phyloP scores from a whole-genome alignment of 768 basidiomycete genomes.

The Mycena capillaripes region DNA sequence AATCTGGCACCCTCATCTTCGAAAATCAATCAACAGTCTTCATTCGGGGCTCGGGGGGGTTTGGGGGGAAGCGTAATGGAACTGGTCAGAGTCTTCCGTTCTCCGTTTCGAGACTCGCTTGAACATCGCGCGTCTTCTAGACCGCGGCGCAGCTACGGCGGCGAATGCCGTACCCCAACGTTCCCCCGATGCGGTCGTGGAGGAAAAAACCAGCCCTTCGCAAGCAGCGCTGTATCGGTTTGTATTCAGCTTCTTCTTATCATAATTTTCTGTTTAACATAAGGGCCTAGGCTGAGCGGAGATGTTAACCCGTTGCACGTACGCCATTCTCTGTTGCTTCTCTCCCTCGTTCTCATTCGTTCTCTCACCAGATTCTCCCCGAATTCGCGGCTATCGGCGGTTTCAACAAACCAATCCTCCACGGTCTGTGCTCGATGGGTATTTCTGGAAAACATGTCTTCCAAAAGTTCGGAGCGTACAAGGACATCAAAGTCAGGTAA shows the following conservation, averaged over 20 bases:
- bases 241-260: constrained; percentile 33
- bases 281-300: constrained; percentile 78
- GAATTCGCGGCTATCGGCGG: constrained; percentile 96
- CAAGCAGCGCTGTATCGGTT: constrained; percentile 96
- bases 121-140: constrained; percentile 53
- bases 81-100: constrained; percentile 66
- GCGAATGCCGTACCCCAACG: constrained; percentile 86
- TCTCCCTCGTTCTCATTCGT: background rate
- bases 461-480: constrained; percentile 86
- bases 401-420: constrained; percentile 91
- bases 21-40: constrained; percentile 95
- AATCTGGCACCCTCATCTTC: constrained; percentile 86
- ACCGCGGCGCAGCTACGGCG: constrained; percentile 92
- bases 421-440: constrained; percentile 93
- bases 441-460: constrained; percentile 93
- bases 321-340: constrained; percentile 43
- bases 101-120: background rate
- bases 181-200: constrained; percentile 85
- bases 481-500: constrained; percentile 95
- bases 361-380: constrained; percentile 78
- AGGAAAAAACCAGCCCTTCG: constrained; percentile 85
- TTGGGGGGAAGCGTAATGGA: constrained; percentile 91
- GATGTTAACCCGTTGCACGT: constrained; percentile 94
- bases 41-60: constrained; percentile 95
- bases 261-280: constrained; percentile 8